A percentile compares a stretch with the other conserved stretches of the same genome.
Evolutionary conservation across 2,329 filamentous ascomycete species (phyloP).

Genomic region (Penicillium sp.): DNA sequence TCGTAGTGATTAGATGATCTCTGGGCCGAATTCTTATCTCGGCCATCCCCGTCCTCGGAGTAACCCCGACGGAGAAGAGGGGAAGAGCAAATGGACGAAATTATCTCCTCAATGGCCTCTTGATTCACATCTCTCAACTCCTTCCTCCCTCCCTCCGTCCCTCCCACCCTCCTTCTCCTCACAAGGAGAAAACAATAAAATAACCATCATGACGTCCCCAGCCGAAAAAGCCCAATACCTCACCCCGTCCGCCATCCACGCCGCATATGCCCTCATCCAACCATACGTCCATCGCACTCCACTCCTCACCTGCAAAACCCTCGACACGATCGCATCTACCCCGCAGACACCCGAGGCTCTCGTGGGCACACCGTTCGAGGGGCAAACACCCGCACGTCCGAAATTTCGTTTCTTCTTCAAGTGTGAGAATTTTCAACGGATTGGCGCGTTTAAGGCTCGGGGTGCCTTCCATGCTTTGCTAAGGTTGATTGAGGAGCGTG

Average conservation of each 20-base stretch:
- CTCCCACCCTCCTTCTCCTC: not conserved
- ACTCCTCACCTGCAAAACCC: conserved; percentile 75
- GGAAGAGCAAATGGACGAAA: not conserved
- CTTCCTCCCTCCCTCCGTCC: not conserved
- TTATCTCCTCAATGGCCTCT: not conserved
- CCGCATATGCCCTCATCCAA: conserved; percentile 73
- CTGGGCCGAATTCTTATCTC: not conserved
- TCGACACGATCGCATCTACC: conserved; percentile 74
- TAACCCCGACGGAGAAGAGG: not conserved
- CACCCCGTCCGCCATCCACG: conserved; percentile 70
- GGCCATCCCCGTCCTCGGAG: not conserved
- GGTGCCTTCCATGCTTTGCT: conserved; percentile 87
- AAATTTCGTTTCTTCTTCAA: conserved; percentile 84
- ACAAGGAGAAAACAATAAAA: not conserved
- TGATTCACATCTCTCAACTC: not conserved
- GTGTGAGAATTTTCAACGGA: conserved; percentile 88
- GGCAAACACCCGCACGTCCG: conserved; percentile 63
- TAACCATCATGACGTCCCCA: conserved; percentile 49
- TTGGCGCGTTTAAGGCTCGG: conserved; percentile 90
- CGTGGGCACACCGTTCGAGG: conserved; percentile 60
- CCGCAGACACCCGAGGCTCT: conserved; percentile 62
- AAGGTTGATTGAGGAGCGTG: conserved; percentile 65
- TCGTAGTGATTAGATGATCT: too few species aligned
- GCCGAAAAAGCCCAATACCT: conserved; percentile 52
- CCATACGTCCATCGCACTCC: conserved; percentile 81